A percentile compares a stretch with the other conserved stretches of the same genome.
Evolutionary conservation across 768 basidiomycete species (phyloP).

Genomic region (Rhizopogon sp.): DNA sequence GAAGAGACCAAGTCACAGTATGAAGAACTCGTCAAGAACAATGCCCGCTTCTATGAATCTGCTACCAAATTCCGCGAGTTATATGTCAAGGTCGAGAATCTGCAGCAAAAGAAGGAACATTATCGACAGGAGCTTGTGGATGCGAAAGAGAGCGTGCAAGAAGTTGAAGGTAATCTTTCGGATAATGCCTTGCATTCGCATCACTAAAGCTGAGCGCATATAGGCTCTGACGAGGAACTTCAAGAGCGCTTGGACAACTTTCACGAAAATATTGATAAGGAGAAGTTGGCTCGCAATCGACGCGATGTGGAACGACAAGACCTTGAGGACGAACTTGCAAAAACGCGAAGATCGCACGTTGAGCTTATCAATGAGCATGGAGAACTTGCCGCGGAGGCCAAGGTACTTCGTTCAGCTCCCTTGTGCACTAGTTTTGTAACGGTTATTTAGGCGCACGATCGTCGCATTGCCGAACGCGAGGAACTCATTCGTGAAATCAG

Average conservation of each 20-base stretch:
- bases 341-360: constrained; percentile 47
- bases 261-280: constrained; percentile 48
- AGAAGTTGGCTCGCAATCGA: constrained; percentile 42
- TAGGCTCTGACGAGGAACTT: constrained; percentile 75
- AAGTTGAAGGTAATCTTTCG: constrained; percentile 48
- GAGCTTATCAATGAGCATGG: constrained; percentile 60
- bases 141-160: constrained; percentile 57
- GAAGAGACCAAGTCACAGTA: constrained; percentile 66
- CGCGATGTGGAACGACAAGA: constrained; percentile 54
- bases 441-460: constrained; percentile 58
- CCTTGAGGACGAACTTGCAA: constrained; percentile 54
- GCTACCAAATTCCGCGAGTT: constrained; percentile 84
- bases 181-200: not conserved
- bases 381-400: constrained; percentile 64
- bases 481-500: constrained; percentile 66
- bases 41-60: constrained; percentile 75
- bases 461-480: constrained; percentile 68
- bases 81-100: constrained; percentile 62
- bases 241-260: constrained; percentile 51
- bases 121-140: constrained; percentile 58
- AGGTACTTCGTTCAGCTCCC: constrained; percentile 36
- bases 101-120: constrained; percentile 58
- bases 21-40: constrained; percentile 61
- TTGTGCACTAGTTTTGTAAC: not conserved
- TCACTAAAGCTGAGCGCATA: not conserved